phyloP scores from a whole-genome alignment of 1,139 yeast species.

The Nakaseomyces kungkrabaensis region DNA sequence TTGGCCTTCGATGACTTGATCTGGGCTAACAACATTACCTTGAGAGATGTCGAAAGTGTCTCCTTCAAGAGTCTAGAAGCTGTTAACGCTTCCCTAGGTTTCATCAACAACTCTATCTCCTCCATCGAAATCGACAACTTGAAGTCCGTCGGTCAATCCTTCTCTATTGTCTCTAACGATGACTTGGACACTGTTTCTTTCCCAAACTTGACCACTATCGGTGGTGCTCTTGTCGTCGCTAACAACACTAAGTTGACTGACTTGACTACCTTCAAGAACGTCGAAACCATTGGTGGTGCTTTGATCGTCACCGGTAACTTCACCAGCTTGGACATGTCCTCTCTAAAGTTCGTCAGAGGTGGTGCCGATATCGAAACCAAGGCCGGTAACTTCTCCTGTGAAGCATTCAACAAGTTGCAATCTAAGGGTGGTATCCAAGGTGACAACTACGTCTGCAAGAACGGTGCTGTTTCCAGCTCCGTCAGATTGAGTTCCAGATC shows the following conservation, averaged over 20 bases:
- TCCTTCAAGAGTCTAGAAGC: constrained; percentile 56
- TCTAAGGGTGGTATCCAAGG: constrained; percentile 76
- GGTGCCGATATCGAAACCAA: constrained; percentile 74
- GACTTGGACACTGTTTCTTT: constrained; percentile 62
- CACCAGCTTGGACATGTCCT: constrained; percentile 64
- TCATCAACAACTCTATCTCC: constrained; percentile 55
- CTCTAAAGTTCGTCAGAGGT: constrained; percentile 74
- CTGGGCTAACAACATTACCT: constrained; percentile 78
- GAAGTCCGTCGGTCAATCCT: constrained; percentile 64
- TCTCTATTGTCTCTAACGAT: constrained; percentile 65
- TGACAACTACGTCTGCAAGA: constrained; percentile 77
- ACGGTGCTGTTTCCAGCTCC: constrained; percentile 52
- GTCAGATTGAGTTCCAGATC: constrained; percentile 34
- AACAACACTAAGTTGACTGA: constrained; percentile 66
- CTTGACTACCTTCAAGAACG: constrained; percentile 64
- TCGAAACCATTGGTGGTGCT: constrained; percentile 79
- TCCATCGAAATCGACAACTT: constrained; percentile 49
- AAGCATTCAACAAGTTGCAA: constrained; percentile 57
- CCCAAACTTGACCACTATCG: constrained; percentile 57
- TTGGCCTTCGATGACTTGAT: constrained; percentile 58
- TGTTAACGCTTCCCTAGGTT: constrained; percentile 73
- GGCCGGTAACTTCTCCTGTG: constrained; percentile 72
- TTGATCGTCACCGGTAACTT: constrained; percentile 72
- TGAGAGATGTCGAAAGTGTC: constrained; percentile 68
- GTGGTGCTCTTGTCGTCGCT: constrained; percentile 82